Conservation (phyloP, 441 rosid genomes). For the Adansonia gregorii region DNA sequence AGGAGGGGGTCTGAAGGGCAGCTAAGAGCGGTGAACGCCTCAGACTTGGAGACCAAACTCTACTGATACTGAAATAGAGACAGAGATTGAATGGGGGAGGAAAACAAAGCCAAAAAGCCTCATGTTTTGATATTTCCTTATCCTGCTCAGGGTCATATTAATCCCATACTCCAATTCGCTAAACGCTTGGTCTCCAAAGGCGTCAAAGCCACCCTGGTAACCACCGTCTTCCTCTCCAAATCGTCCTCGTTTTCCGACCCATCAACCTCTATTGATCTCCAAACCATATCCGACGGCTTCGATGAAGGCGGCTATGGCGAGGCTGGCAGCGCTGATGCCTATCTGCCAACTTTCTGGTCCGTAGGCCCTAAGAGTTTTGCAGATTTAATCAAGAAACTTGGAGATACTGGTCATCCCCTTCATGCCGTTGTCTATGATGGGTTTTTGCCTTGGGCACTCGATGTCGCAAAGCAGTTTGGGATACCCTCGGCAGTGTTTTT, state of each 20-base stretch:
- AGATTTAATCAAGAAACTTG: not conserved
- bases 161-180: slow-evolving; percentile 13
- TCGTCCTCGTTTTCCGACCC: not conserved
- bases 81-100: not conserved
- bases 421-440: slow-evolving; percentile 3
- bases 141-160: not conserved
- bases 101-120: not conserved
- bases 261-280: not conserved
- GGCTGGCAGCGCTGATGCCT: not conserved
- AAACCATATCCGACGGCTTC: slow-evolving; percentile 16
- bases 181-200: slow-evolving; percentile 15
- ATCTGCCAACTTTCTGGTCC: slow-evolving; percentile 1
- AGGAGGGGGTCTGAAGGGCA: not conserved
- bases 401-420: not conserved
- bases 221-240: slow-evolving; percentile 7
- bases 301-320: not conserved
- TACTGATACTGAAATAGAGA: too few relatives aligned
- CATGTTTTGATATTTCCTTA: slow-evolving; percentile 14
- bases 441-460: slow-evolving; percentile 10
- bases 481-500: not conserved
- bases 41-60: too few relatives aligned
- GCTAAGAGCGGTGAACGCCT: not conserved
- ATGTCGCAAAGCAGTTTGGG: slow-evolving; percentile 9
- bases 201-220: not conserved
- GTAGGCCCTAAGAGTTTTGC: not conserved